Percentiles rank a stretch among this genome's conserved stretches.
Evolutionary conservation across 805 yeast species (phyloP).

Genomic region (Groenewaldozyma salmanticensis): DNA sequence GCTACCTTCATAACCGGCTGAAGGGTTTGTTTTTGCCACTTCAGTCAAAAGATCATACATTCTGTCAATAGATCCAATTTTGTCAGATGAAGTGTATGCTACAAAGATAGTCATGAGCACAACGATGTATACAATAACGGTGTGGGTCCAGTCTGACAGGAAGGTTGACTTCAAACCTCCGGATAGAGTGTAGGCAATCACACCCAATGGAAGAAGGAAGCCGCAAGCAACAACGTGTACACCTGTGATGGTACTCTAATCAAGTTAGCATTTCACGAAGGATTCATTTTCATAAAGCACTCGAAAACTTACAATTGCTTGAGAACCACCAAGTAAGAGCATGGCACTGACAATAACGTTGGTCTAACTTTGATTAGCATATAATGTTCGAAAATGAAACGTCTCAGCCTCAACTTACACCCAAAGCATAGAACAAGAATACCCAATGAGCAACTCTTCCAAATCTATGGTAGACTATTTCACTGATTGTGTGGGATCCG

Average conservation of each 20-base stretch:
- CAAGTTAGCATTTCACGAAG: too few relatives aligned
- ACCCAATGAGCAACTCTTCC: constrained; percentile 46
- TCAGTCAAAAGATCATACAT: constrained; percentile 35
- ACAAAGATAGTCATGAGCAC: constrained; percentile 26
- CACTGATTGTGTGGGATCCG: constrained; percentile 70
- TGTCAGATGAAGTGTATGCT: constrained; percentile 29
- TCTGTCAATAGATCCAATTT: constrained; percentile 36
- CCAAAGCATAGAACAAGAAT: constrained; percentile 10
- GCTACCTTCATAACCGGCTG: constrained; percentile 7
- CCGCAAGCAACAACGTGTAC: constrained; percentile 39
- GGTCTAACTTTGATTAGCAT: too few relatives aligned
- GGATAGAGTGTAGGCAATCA: constrained; percentile 38
- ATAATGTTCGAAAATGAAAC: too few relatives aligned
- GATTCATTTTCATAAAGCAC: not conserved
- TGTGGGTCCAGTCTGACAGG: constrained; percentile 43
- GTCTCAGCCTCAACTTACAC: too few relatives aligned
- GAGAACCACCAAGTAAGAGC: constrained; percentile 37
- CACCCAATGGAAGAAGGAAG: constrained; percentile 39
- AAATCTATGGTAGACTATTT: constrained; percentile 60
- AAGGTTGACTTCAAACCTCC: constrained; percentile 47
- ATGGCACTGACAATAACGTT: constrained; percentile 33
- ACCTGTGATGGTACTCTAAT: constrained; percentile 30
- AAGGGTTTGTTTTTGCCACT: constrained; percentile 26
- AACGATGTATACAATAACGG: constrained; percentile 28
- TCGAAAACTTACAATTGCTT: constrained; percentile 26